Evolutionary conservation across 805 yeast genomes (phyloP).

Genomic region (Yarrowia keelungensis): DNA sequence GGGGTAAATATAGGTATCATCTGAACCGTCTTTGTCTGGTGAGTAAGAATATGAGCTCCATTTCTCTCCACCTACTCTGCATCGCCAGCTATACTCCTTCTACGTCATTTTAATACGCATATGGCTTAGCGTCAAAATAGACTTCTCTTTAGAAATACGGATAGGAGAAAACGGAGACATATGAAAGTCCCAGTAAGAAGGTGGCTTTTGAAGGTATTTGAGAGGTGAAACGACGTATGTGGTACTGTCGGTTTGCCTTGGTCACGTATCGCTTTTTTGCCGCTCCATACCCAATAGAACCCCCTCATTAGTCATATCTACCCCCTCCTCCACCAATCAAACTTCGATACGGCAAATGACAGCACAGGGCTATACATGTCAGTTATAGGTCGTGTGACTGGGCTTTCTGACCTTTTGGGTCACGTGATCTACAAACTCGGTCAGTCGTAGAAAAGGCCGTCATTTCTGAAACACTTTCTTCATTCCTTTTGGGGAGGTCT

Average conservation of each 20-base stretch:
- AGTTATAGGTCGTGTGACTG: slow-evolving; percentile 18
- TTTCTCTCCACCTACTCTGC: neutral
- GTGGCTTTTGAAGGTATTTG: too few species aligned
- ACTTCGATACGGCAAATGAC: neutral
- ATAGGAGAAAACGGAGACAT: slow-evolving; percentile 13
- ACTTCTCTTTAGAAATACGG: neutral
- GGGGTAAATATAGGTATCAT: too few species aligned
- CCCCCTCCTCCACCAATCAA: neutral
- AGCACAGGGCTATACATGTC: neutral
- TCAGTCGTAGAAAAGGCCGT: neutral
- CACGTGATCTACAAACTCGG: neutral
- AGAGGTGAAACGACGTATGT: too few species aligned
- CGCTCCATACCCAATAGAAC: too few species aligned
- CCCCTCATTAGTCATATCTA: too few species aligned
- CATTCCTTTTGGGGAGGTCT: neutral
- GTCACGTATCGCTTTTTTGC: too few species aligned
- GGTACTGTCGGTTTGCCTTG: too few species aligned
- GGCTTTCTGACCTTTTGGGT: neutral
- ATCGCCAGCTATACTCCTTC: too few species aligned
- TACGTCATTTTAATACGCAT: neutral
- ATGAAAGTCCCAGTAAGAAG: neutral
- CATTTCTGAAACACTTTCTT: neutral
- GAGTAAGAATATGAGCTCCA: neutral
- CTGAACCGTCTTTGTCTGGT: too few species aligned
- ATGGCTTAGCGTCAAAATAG: slow-evolving; percentile 24